phyloP scores from a whole-genome alignment of 768 basidiomycete genomes.

The Calocybe indica region DNA sequence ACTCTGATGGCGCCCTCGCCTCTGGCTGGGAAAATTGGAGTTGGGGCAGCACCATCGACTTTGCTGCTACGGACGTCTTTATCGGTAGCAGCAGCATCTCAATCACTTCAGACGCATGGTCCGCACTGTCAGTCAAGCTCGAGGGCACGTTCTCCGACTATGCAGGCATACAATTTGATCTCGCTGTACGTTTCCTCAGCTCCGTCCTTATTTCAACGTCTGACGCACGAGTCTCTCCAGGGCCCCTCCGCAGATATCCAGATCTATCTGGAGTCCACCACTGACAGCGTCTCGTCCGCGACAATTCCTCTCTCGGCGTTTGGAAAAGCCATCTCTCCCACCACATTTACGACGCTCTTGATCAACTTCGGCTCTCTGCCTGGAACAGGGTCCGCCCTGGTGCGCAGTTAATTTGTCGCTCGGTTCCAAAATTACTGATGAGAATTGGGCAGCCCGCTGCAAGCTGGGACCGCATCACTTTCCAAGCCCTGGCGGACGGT shows the following conservation, averaged over 20 bases:
- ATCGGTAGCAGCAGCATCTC: constrained; percentile 37
- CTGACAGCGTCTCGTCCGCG: constrained; percentile 29
- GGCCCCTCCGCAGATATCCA: constrained; percentile 39
- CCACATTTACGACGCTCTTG: constrained; percentile 35
- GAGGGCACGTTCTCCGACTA: constrained; percentile 33
- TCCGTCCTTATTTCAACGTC: not conserved
- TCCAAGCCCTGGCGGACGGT: constrained; percentile 41
- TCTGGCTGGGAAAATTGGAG: constrained; percentile 48
- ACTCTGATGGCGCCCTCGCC: constrained; percentile 34
- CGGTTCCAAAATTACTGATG: not conserved
- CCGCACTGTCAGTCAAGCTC: constrained; percentile 43
- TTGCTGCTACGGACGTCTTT: constrained; percentile 36
- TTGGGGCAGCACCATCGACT: constrained; percentile 39
- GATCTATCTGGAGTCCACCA: constrained; percentile 33
- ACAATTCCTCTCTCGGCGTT: constrained; percentile 37
- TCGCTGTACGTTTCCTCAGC: constrained; percentile 28
- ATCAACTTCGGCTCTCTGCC: constrained; percentile 44
- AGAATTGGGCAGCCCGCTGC: constrained; percentile 22
- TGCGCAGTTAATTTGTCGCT: constrained; percentile 8
- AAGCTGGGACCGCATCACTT: constrained; percentile 45
- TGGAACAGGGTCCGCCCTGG: constrained; percentile 32
- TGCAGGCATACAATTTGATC: constrained; percentile 46
- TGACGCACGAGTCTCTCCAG: constrained; percentile 13
- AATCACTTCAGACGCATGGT: constrained; percentile 33
- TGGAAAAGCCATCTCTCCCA: constrained; percentile 28